Base-by-base conservation (phyloP, 2,329 filamentous ascomycete genomes). In the Alternaria sp. region DNA sequence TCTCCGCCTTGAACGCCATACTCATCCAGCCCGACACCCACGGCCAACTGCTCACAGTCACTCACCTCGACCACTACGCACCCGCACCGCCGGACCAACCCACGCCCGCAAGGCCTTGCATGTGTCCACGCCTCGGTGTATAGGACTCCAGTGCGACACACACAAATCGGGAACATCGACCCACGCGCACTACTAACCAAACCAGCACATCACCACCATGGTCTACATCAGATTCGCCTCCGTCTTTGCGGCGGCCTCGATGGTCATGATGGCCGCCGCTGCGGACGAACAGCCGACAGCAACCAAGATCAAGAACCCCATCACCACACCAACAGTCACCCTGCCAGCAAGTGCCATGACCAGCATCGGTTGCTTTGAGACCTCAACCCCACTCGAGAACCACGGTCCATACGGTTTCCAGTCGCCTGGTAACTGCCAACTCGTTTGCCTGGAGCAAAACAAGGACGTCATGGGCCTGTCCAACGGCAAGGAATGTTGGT, bases 401-500 rank as follows among this genome's bases (percentile, higher is more conserved):
- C 78, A 83, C 61, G 85, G 83, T 16, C 59, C 69, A 12, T 86
- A 81, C 59, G 79, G 75, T 28, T 89, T 82, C 69, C 86, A 88
- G 69, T 85, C 82, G 64, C 76, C 78, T 30, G 86, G 87, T 54
- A 84, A 84, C 66, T 90, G 87, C 67, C 83, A 86, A 65, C 68
- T 78, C 20, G 75, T 81, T 63, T 90, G 87, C 73, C 70, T 81
- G 25, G 70, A 78, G 3, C 72, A 78, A 0, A 71, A 81, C 8
- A 83, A 85, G 36, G 67, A 84, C 1, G 90, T 93, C 8, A 87
- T 89, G 70, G 92, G 84, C 32, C 80, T 92, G 45, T 86, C 84
- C 8, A 83, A 84, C 18, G 86, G 86, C 16, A 82, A 83, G 18
- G 79, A 87, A 65, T 97, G 93, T 80, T 92, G 84, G 72, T 97